These are phyloP conservation scores for Leccinum fallax DNA, from an alignment of 1,284 basidiomycete genomes.

Conservation along the genomic window DNA sequence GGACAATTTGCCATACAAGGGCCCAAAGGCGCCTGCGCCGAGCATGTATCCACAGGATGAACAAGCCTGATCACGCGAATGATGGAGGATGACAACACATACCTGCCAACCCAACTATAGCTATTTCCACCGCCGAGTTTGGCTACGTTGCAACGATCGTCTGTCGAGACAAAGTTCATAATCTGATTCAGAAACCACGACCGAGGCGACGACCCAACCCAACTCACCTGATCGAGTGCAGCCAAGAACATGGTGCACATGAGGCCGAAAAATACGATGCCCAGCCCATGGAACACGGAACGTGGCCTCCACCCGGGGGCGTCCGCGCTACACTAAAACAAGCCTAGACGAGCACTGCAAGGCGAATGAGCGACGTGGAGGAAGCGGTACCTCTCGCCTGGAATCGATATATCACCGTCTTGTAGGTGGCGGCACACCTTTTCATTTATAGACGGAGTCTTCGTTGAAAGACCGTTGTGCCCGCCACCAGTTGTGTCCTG, in stretches of 20 bases:
- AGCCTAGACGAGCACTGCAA: too few species aligned
- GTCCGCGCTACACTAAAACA: too few species aligned
- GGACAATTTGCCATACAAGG: slow-evolving; percentile 77
- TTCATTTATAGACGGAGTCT: too few species aligned
- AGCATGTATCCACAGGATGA: slow-evolving; percentile 61
- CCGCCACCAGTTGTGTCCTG: too few species aligned
- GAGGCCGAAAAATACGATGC: slow-evolving; percentile 56
- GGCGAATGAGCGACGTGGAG: too few species aligned
- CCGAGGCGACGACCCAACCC: background rate
- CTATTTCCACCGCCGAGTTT: slow-evolving; percentile 67
- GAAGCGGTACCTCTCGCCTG: too few species aligned
- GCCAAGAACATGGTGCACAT: slow-evolving; percentile 60
- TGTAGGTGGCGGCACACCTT: too few species aligned
- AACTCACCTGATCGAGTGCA: slow-evolving; percentile 57
- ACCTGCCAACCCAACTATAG: slow-evolving; percentile 82
- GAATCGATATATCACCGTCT: too few species aligned
- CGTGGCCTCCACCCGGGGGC: too few species aligned
- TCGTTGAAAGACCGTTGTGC: too few species aligned
- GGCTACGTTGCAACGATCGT: slow-evolving; percentile 76
- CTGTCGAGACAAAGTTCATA: slow-evolving; percentile 36
- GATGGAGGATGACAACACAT: slow-evolving; percentile 17
- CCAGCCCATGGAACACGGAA: slow-evolving; percentile 30
- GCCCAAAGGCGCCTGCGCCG: slow-evolving; percentile 65
- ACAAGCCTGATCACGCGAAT: background rate
- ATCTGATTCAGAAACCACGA: background rate